Percentiles rank a stretch among this genome's conserved stretches.
Evolutionary conservation across 495 filamentous ascomycete species (phyloP).

Genomic region (Aspergillus funiculosus): DNA sequence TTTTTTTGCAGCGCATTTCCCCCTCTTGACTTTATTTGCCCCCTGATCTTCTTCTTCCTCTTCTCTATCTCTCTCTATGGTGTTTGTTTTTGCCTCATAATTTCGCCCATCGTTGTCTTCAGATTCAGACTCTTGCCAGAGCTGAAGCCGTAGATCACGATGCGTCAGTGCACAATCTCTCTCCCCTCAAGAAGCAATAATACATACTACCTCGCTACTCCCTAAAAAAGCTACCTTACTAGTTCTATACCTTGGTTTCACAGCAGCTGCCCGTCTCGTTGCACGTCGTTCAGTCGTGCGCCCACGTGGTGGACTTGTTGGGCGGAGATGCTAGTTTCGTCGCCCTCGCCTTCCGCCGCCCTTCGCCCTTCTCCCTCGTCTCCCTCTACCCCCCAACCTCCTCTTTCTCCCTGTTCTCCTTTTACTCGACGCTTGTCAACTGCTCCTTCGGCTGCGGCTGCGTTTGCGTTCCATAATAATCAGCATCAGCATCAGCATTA

Average conservation of each 20-base stretch:
- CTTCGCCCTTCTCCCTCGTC: slow-evolving; percentile 30
- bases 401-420: slow-evolving; percentile 21
- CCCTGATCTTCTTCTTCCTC: slow-evolving; percentile 4
- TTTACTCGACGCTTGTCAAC: slow-evolving; percentile 15
- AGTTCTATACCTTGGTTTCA: slow-evolving; percentile 26
- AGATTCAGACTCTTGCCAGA: slow-evolving; percentile 4
- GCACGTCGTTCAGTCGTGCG: slow-evolving; percentile 38
- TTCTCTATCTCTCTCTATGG: not conserved
- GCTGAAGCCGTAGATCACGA: slow-evolving; percentile 22
- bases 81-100: not conserved
- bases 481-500: slow-evolving; percentile 36
- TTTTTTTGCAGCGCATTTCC: too few relatives aligned
- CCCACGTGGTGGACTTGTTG: slow-evolving; percentile 42
- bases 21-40: slow-evolving; percentile 1
- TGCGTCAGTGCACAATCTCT: slow-evolving; percentile 22
- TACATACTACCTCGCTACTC: too few relatives aligned
- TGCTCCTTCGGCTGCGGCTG: slow-evolving; percentile 14
- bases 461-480: slow-evolving; percentile 12
- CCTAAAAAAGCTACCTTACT: too few relatives aligned
- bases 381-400: slow-evolving; percentile 25
- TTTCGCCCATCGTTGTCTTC: slow-evolving; percentile 3
- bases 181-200: slow-evolving; percentile 16
- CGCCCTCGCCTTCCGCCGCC: slow-evolving; percentile 41
- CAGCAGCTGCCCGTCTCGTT: slow-evolving; percentile 29
- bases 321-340: slow-evolving; percentile 45